Conservation (phyloP, 208 protist genomes). For the Herpetomonas tarakana region DNA sequence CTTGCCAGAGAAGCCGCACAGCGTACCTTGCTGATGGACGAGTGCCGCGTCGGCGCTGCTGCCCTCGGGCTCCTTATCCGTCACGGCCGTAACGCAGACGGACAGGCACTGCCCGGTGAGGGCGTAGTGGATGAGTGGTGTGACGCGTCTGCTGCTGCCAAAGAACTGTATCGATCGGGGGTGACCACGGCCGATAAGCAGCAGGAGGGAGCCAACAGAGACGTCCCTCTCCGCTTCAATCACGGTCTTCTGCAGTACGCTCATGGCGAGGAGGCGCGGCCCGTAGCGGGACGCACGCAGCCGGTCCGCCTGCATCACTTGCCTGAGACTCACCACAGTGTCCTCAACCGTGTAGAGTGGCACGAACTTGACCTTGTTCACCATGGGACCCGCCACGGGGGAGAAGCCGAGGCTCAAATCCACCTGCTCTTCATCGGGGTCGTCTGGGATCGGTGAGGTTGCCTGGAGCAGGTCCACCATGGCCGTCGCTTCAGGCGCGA, state of each 20-base stretch:
- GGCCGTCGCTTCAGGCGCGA: constrained; percentile 8
- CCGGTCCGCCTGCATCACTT: not conserved
- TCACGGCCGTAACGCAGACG: constrained; percentile 23
- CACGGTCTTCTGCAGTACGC: constrained; percentile 24
- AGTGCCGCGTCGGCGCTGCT: not conserved
- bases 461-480: constrained; percentile 24
- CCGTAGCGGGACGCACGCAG: not conserved
- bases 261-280: constrained; percentile 25
- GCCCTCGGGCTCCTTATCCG: constrained; percentile 19
- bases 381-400: constrained; percentile 16
- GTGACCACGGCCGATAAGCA: constrained; percentile 18
- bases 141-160: not conserved
- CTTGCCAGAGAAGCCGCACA: constrained; percentile 18
- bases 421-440: not conserved
- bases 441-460: too few species aligned
- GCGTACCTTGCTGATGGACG: constrained; percentile 2
- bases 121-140: constrained; percentile 23
- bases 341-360: constrained; percentile 6
- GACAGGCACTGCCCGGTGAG: constrained; percentile 26
- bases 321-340: constrained; percentile 5
- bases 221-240: constrained; percentile 30
- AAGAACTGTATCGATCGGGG: constrained; percentile 9
- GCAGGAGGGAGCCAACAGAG: constrained; percentile 19
- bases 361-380: constrained; percentile 10
- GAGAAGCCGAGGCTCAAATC: constrained; percentile 24